Conservation (phyloP, 345 rosid genomes). For the Gossypium bickii region DNA sequence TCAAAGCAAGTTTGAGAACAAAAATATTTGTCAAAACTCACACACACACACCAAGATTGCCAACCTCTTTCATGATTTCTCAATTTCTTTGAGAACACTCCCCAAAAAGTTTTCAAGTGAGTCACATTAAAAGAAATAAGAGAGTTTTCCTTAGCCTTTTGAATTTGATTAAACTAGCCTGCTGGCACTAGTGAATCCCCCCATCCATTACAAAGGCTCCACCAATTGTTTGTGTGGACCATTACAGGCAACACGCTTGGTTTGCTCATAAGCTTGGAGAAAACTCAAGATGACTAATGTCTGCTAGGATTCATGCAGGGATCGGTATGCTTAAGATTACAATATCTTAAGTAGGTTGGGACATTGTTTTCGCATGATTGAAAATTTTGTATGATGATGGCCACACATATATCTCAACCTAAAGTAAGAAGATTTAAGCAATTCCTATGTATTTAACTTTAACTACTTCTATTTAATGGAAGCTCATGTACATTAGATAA, state of each 20-base stretch:
- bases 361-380: not conserved
- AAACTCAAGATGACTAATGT: not conserved
- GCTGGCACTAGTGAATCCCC: not conserved
- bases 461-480: too few species aligned
- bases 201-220: not conserved
- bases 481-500: too few species aligned
- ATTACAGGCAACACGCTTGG: not conserved
- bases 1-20: not conserved
- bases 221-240: not conserved
- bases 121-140: not conserved
- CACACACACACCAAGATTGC: not conserved
- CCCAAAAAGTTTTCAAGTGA: not conserved
- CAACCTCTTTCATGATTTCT: not conserved
- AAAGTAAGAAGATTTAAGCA: too few species aligned
- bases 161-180: not conserved
- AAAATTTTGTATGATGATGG: not conserved
- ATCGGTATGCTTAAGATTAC: not conserved
- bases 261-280: not conserved
- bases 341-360: not conserved
- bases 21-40: not conserved
- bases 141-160: not conserved
- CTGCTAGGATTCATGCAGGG: not conserved
- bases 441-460: too few species aligned
- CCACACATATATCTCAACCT: not conserved
- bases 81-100: not conserved